Evolutionary conservation across 2,329 filamentous ascomycete species (phyloP).

Genomic region (Cryphonectria nitschkei): DNA sequence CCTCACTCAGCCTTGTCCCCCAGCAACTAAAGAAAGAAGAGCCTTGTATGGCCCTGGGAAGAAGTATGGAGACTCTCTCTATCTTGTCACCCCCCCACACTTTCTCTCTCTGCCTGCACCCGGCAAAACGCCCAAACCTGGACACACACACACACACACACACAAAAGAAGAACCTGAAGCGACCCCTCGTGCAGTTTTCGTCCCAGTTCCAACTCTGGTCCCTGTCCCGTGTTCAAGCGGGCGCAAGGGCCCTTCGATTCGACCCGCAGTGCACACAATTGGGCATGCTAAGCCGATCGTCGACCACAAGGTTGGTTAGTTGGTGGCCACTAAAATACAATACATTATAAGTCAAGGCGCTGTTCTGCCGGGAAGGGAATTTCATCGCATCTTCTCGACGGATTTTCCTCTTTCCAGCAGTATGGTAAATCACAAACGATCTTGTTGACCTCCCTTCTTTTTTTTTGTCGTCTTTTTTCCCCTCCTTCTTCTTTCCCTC

Average conservation of each 20-base stretch:
- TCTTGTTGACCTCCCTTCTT: conserved; percentile 24
- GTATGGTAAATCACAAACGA: conserved; percentile 2
- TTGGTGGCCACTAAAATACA: background rate
- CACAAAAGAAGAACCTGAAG: conserved; percentile 6
- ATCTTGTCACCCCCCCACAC: background rate
- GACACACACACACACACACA: no score
- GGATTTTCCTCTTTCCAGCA: background rate
- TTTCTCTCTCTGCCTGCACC: background rate
- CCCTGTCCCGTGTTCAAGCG: conserved; percentile 10
- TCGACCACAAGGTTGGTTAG: background rate
- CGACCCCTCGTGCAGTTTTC: conserved; percentile 17
- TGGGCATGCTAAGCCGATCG: background rate
- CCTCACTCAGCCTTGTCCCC: conserved; percentile 14
- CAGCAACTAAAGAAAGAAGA: background rate
- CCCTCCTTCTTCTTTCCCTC: conserved; percentile 17
- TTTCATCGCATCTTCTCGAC: conserved; percentile 10
- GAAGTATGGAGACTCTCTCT: background rate
- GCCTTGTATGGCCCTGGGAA: background rate
- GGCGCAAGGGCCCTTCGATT: background rate
- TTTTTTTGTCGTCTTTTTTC: conserved; percentile 14
- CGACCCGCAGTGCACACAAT: no score
- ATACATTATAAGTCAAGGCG: conserved; percentile 12
- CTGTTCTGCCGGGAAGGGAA: background rate
- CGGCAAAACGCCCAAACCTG: conserved; percentile 5
- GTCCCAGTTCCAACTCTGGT: conserved; percentile 20